A percentile compares a stretch with the other conserved stretches of the same genome.
These are phyloP conservation scores for Cylindricascospora bacillispora DNA, from an alignment of 1,139 yeast species.

Conservation along the genomic window DNA sequence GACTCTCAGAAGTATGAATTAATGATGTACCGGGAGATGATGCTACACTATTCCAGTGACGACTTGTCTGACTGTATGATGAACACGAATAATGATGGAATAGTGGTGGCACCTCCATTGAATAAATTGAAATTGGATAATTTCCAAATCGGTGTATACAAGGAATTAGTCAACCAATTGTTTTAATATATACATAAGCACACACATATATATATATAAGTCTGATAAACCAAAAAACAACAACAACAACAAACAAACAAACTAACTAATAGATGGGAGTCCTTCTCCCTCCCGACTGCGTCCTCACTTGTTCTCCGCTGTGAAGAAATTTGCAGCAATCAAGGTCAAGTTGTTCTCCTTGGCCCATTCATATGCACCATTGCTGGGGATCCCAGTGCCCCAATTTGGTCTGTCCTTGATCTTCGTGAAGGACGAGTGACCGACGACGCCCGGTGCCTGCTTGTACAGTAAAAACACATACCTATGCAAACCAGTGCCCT, in stretches of 20 bases:
- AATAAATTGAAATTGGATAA: slow-evolving; percentile 20
- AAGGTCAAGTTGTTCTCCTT: slow-evolving; percentile 49
- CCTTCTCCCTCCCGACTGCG: no score
- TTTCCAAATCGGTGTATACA: slow-evolving; percentile 28
- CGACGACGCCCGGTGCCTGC: slow-evolving; percentile 33
- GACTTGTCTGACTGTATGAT: slow-evolving; percentile 10
- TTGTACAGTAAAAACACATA: slow-evolving; percentile 65
- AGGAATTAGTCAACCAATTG: slow-evolving; percentile 20
- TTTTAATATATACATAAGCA: no score
- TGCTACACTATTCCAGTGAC: slow-evolving; percentile 18
- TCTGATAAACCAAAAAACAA: no score
- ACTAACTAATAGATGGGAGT: no score
- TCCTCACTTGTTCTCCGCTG: slow-evolving; percentile 48
- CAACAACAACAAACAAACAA: no score
- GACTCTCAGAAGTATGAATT: slow-evolving; percentile 18
- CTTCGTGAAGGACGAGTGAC: slow-evolving; percentile 9
- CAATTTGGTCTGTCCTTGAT: slow-evolving; percentile 54
- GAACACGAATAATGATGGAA: slow-evolving; percentile 8
- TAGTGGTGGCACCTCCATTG: slow-evolving; percentile 17
- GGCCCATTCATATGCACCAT: slow-evolving; percentile 71
- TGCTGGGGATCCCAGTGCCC: slow-evolving; percentile 71
- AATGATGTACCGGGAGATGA: slow-evolving; percentile 21
- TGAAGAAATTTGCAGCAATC: slow-evolving; percentile 68
- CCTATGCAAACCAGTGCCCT: slow-evolving; percentile 69
- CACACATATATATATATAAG: no score